Evolutionary conservation across 176 grass and related monocot species (phyloP), one percentile per base, ranked within the genome.

Genomic region (Lolium multiflorum): DNA sequence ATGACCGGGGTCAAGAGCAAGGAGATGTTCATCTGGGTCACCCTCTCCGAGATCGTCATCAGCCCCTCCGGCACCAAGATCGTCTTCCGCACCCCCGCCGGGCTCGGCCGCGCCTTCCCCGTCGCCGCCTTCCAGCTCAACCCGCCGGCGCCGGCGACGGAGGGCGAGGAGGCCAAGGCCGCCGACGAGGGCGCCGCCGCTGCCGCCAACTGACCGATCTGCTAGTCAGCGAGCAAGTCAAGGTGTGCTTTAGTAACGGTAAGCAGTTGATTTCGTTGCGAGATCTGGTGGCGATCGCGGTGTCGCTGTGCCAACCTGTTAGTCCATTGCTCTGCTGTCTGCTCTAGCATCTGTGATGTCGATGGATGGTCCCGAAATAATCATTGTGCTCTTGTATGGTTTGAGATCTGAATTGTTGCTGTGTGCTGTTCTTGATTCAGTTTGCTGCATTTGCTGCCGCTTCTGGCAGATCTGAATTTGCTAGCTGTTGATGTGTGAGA

Each of bases 11-110:
- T 93, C 15, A 93, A 93, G 88, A 90, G 85, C 85, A 90, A 88
- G 88, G 91, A 93, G 85, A 48, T 93, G 10, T 88, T 93, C 85
- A 90, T 93, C 79, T 93, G 91, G 91, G 79, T 93, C 82, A 59
- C 85, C 73, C 49, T 93, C 91, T 90, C 85, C 67, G 91, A 93
- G 85, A 93, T 93, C 77, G 74, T 81, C 79, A 10, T 90, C 85
- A 87, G 86, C 78, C 85, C 86, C 59, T 65, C 88, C 21, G 88
- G 80, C 59, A 46, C n/a, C 75, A 85, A 83, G 78, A 50, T 93
- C 79, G 89, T 87, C 1, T 93, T 93, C 88, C 88, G 89, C 85
- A 93, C 91, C 85, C 71, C 91, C 14, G 67, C 91, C 0, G 88
- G 91, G 2, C 82, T 93, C 82, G 86, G 88, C 28, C 85, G 86